These are phyloP conservation scores for Stachybotrys echinatus DNA, from an alignment of 2,329 filamentous ascomycete genomes.

Conservation along the genomic window DNA sequence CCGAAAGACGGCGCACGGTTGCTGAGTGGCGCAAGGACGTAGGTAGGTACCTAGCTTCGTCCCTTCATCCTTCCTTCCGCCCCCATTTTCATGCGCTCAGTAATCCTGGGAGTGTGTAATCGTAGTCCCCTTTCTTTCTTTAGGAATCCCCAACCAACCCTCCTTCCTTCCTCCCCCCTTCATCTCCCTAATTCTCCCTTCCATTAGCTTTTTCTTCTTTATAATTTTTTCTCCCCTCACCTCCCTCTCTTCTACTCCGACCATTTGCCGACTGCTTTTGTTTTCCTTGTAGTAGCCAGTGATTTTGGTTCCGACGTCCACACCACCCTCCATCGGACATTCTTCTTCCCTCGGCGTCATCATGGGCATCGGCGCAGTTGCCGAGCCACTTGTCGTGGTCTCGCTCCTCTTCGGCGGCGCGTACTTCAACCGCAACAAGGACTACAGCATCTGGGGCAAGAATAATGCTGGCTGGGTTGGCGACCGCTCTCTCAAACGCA, in stretches of 20 bases:
- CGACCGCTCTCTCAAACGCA: conserved; percentile 18
- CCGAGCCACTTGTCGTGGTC: conserved; percentile 36
- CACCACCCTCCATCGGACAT: too few species aligned
- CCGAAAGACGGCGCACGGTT: too few species aligned
- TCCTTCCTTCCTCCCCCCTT: not conserved
- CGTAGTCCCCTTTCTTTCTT: too few species aligned
- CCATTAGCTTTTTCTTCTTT: not conserved
- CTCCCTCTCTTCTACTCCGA: not conserved
- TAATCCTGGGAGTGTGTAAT: too few species aligned
- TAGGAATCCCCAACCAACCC: too few species aligned
- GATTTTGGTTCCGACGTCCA: too few species aligned
- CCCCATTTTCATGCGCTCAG: too few species aligned
- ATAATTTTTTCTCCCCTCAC: not conserved
- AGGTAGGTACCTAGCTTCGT: too few species aligned
- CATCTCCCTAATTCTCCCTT: not conserved
- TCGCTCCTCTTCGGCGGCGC: conserved; percentile 38
- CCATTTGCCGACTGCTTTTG: not conserved
- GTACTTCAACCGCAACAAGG: conserved; percentile 36
- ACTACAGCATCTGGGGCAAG: conserved; percentile 23
- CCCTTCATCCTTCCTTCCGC: too few species aligned
- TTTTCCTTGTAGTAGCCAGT: not conserved
- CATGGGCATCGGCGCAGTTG: conserved; percentile 35
- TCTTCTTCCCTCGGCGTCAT: not conserved
- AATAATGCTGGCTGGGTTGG: conserved; percentile 12
- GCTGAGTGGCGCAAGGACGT: too few species aligned